Evolutionary conservation across 1,284 basidiomycete genomes (phyloP), one percentile per base, ranked within the genome.

Genomic region (Sanghuangporus baumii): DNA sequence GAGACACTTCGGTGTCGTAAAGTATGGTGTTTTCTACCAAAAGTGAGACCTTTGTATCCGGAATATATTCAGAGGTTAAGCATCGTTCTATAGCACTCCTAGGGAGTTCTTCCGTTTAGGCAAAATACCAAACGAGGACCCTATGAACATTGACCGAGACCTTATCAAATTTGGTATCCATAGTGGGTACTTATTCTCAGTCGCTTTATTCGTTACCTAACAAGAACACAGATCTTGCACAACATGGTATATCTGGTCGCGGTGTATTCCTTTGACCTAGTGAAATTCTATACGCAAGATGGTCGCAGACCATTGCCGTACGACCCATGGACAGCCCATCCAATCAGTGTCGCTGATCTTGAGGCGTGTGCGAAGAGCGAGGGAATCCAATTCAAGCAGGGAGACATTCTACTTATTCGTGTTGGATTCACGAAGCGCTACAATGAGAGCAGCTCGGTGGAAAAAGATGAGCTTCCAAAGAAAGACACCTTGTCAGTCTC

Each of bases 201-300:
- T 9, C 5, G 37, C 7, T 37, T 16, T 11, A 5, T 18, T 37
- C 14, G 26, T 14, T 31, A 26, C 60, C 61, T 65, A 4, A 26
- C 46, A 11, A 4, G 8, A 38, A 18, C 52, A 62, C 60, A 88
- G 87, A 88, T 69, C 88, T 86, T 84, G 86, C 88, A 0, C 78
- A 83, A 31, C 88, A 90, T 67, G 88, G 88, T 0, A 90, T 89
- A 59, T 86, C 84, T 59, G 87, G 88, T 0, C 80, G 88, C 3
- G 88, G 85, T 18, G 85, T 90, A 40, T 72, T 90, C 14, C 76
- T 90, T 90, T 37, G 88, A 90, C 70, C 73, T 89, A 12, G 83
- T 87, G 50, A 71, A 75, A 14, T 82, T 79, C 71, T 79, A 79
- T 62, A 81, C 79, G 1, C 74, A 75, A 9, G 72, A 74, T 16